phyloP scores from a whole-genome alignment of 106 monocot species.

The Hemerocallis citrina region DNA sequence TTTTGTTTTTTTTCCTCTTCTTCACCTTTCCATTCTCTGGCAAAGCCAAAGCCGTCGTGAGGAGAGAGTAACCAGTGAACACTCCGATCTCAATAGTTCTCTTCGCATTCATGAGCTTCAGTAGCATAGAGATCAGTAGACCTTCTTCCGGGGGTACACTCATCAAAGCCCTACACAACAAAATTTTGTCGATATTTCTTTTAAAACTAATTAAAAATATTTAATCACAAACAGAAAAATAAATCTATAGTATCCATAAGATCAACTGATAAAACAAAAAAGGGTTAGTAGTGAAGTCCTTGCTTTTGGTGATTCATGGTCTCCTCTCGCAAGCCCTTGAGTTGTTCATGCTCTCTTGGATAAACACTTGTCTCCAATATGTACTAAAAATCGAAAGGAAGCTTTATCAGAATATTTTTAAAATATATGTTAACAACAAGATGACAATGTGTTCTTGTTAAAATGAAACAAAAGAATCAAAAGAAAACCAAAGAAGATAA shows the following conservation, averaged over 20 bases:
- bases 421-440: no score
- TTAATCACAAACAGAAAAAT: neutral
- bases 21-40: slow-evolving; percentile 11
- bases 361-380: slow-evolving; percentile 20
- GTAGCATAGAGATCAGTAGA: slow-evolving; percentile 17
- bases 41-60: slow-evolving; percentile 9
- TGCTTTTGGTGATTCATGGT: slow-evolving; percentile 7
- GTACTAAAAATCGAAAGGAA: slow-evolving; percentile 5
- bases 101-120: slow-evolving; percentile 27
- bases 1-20: no score
- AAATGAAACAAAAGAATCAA: no score
- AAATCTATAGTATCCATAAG: neutral
- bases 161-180: slow-evolving; percentile 20
- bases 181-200: no score
- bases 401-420: neutral
- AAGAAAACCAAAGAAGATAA: no score
- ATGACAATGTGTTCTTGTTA: no score
- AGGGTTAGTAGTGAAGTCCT: neutral
- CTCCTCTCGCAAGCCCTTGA: slow-evolving; percentile 18
- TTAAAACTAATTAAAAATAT: no score
- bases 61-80: slow-evolving; percentile 20
- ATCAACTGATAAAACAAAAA: no score
- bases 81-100: slow-evolving; percentile 23
- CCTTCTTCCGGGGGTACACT: slow-evolving; percentile 37
- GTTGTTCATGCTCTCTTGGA: slow-evolving; percentile 19